A percentile compares a stretch with the other conserved stretches of the same genome.
phyloP scores from a whole-genome alignment of 805 yeast genomes.

The Starmerella roubikii region DNA sequence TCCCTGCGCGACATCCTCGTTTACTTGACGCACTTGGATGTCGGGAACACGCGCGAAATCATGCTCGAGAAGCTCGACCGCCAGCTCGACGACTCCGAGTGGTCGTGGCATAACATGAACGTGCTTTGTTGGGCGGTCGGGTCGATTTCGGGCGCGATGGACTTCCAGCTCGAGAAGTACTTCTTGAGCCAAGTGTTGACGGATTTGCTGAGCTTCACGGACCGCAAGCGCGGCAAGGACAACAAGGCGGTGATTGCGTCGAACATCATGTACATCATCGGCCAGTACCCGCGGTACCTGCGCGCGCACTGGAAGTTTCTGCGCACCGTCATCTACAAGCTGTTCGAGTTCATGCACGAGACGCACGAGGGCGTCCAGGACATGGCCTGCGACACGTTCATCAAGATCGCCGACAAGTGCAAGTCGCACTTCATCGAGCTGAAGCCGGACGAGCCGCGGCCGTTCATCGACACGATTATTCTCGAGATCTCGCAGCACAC shows the following conservation, averaged over 20 bases:
- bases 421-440: constrained; percentile 85
- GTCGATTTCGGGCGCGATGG: constrained; percentile 96
- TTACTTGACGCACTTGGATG: constrained; percentile 89
- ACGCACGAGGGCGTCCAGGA: constrained; percentile 99
- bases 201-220: constrained; percentile 81
- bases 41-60: constrained; percentile 81
- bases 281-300: constrained; percentile 94
- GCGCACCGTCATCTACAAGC: constrained; percentile 87
- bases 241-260: constrained; percentile 99
- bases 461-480: constrained; percentile 84
- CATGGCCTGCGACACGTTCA: constrained; percentile 99
- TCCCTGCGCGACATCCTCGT: constrained; percentile 92
- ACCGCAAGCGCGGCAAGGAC: constrained; percentile 92
- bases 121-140: constrained; percentile 99
- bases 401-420: constrained; percentile 89
- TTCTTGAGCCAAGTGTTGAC: constrained; percentile 87
- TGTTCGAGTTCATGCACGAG: constrained; percentile 98
- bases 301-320: constrained; percentile 97
- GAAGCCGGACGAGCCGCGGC: constrained; percentile 74
- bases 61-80: constrained; percentile 84
- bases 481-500: constrained; percentile 72
- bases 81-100: constrained; percentile 91
- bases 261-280: constrained; percentile 98
- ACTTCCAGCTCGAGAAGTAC: constrained; percentile 91
- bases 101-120: constrained; percentile 98